phyloP scores from a whole-genome alignment of 2,329 filamentous ascomycete species.

The Leptographium lundbergii region DNA sequence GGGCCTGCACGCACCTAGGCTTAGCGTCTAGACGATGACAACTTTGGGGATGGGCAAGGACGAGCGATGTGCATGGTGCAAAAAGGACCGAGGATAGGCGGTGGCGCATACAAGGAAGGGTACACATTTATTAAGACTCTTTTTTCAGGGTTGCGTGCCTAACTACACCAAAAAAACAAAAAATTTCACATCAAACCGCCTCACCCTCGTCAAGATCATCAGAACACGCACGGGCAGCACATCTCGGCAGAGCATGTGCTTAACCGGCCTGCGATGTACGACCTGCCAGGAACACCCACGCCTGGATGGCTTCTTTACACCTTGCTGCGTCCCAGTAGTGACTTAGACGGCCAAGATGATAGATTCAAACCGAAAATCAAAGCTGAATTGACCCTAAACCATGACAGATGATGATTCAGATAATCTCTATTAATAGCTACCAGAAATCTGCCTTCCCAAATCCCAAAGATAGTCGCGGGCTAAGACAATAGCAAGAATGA shows the following conservation, averaged over 20 bases:
- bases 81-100: not conserved
- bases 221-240: not conserved
- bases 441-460: too few relatives aligned
- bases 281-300: too few relatives aligned
- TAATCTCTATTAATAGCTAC: too few relatives aligned
- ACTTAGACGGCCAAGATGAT: not conserved
- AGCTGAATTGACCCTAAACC: too few relatives aligned
- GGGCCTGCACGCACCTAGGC: slow-evolving; percentile 36
- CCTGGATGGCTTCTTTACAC: too few relatives aligned
- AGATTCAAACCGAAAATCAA: not conserved
- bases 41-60: not conserved
- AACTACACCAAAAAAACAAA: slow-evolving; percentile 2
- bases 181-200: not conserved
- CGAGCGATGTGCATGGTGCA: not conserved
- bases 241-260: not conserved
- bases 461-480: too few relatives aligned
- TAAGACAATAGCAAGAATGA: too few relatives aligned
- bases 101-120: slow-evolving; percentile 1
- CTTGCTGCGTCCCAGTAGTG: too few relatives aligned
- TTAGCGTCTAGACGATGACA: not conserved
- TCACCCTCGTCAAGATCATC: not conserved
- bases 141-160: not conserved
- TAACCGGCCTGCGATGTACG: not conserved
- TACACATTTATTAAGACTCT: slow-evolving; percentile 2
- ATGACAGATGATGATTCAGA: too few relatives aligned